Conservation (phyloP, 2,329 filamentous ascomycete species). For the Cadophora sp. region DNA sequence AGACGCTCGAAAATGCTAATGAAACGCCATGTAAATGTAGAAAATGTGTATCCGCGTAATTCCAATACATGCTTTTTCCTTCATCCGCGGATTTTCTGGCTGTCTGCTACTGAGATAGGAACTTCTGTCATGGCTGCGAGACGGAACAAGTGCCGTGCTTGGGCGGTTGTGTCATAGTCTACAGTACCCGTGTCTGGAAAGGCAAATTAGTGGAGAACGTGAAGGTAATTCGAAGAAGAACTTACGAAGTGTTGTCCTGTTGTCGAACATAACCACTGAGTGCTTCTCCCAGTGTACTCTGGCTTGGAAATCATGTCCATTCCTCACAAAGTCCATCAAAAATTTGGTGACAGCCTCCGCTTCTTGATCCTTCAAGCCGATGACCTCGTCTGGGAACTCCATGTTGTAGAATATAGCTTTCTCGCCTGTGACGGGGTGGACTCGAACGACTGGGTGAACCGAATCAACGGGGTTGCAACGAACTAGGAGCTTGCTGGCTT, state of each 20-base stretch:
- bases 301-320: conserved; percentile 72
- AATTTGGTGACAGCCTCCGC: conserved; percentile 72
- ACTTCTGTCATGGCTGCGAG: conserved; percentile 56
- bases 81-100: conserved; percentile 21
- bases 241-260: conserved; percentile 54
- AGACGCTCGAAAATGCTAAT: not conserved
- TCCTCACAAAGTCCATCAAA: conserved; percentile 71
- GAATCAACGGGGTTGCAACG: conserved; percentile 68
- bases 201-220: conserved; percentile 18
- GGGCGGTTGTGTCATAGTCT: conserved; percentile 55
- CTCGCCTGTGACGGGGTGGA: conserved; percentile 76
- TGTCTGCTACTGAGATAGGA: conserved; percentile 51
- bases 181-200: conserved; percentile 56
- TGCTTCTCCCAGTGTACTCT: conserved; percentile 69
- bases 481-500: conserved; percentile 63
- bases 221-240: conserved; percentile 19
- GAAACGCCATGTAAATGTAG: conserved; percentile 5
- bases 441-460: conserved; percentile 70
- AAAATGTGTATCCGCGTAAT: not conserved
- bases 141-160: conserved; percentile 58
- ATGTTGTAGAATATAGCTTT: conserved; percentile 75
- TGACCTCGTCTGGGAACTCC: conserved; percentile 69
- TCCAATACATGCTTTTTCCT: not conserved
- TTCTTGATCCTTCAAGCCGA: conserved; percentile 71
- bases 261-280: conserved; percentile 59